Evolutionary conservation across 2,329 filamentous ascomycete species (phyloP), one percentile per base, ranked within the genome.

Genomic region (Aspergillus eucalypticola): DNA sequence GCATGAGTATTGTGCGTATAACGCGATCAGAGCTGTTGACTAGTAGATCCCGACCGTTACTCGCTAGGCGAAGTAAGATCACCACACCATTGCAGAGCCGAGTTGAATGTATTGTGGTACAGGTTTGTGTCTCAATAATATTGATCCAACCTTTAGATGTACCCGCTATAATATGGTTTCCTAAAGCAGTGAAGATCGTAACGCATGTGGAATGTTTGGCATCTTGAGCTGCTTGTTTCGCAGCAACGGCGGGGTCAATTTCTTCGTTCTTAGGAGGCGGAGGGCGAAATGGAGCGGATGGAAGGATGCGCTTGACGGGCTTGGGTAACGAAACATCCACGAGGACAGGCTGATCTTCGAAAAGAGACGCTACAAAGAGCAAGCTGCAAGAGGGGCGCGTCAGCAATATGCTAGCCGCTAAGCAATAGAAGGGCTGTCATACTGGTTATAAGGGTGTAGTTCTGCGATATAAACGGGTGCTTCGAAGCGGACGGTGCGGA

Each of bases 121-220:
- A 88, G 0, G 91, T 91, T 63, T 86, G 84, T 2, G 90, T 89
- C 68, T 96, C 91, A 71, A 99, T 95, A 62, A 99, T 91, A 76
- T 99, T 99, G 61, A 99, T 83, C 83, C 92, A 96, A 58, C 95
- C 95, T 76, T 97, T 98, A 68, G 89, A 97, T 4, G 95, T 99
- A 41, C 92, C 96, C 0, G 92, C 88, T 35, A 99, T 85, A 62
- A 99, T 92, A 75, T 98, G 91, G 49, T 93, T 88, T 53, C 95
- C 95, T 0, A 88, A 85, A 0, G 88, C 85, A 0, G 92, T 94
- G 81, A 96, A 99, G 35, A 96, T 88, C 1, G 92, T 91, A 23
- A 92, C 92, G 4, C 94, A 98, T 0, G 95, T 98, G 73, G 92
- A 92, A 75, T 97, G 92, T 73, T 96, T 97, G 11, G 92, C 91